Evolutionary conservation across 192 early-diverging fungal species (phyloP).

Genomic region (Podila clonocystis): DNA sequence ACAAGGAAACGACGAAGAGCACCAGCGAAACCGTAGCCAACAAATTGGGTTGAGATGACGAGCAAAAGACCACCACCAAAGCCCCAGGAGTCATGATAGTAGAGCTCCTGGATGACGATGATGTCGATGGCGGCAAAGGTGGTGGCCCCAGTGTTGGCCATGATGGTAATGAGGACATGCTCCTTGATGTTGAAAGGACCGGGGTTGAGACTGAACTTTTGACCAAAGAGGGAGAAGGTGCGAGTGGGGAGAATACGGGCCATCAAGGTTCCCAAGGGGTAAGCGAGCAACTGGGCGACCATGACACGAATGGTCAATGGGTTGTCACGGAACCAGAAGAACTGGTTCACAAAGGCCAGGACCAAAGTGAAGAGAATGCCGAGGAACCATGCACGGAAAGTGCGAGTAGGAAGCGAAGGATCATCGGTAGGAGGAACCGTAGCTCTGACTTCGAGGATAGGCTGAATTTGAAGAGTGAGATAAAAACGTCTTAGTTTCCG

Average conservation of each 20-base stretch:
- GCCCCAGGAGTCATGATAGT: constrained; percentile 75
- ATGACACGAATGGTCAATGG: constrained; percentile 72
- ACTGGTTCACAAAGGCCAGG: constrained; percentile 80
- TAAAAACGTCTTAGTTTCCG: not conserved
- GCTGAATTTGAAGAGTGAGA: constrained; percentile 20
- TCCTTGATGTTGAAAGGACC: constrained; percentile 93
- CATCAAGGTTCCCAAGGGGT: constrained; percentile 76
- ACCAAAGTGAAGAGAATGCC: constrained; percentile 72
- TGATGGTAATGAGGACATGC: constrained; percentile 84
- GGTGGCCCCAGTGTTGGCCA: constrained; percentile 75
- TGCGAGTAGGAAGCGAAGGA: constrained; percentile 69
- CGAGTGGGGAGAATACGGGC: constrained; percentile 68
- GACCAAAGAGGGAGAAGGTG: constrained; percentile 61
- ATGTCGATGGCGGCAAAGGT: constrained; percentile 82
- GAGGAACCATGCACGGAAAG: constrained; percentile 79
- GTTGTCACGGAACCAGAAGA: constrained; percentile 91
- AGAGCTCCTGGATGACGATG: constrained; percentile 73
- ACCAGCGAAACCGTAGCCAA: constrained; percentile 77
- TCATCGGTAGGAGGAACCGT: constrained; percentile 78
- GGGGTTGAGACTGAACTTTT: constrained; percentile 70
- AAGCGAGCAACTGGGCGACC: constrained; percentile 80
- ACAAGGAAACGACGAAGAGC: constrained; percentile 82
- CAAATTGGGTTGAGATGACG: constrained; percentile 70
- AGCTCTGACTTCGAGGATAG: constrained; percentile 78
- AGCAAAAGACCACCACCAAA: constrained; percentile 71